phyloP scores from a whole-genome alignment of 2,329 filamentous ascomycete genomes.

The Trichoderma sp. region DNA sequence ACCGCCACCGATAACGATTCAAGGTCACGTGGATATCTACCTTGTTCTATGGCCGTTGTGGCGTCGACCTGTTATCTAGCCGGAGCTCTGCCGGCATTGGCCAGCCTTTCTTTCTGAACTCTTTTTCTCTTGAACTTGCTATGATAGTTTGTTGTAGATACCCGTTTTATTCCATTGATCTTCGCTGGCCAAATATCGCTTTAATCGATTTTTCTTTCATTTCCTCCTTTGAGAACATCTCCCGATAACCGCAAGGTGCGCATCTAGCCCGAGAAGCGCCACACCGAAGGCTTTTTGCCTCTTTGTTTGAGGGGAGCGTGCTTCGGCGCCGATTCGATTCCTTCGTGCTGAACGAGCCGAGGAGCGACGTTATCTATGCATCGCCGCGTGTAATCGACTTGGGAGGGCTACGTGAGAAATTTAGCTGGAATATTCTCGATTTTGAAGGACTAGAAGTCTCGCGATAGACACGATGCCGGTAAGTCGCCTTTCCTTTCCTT shows the following conservation, averaged over 20 bases:
- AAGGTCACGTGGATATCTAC: neutral
- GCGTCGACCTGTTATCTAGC: slow-evolving; percentile 1
- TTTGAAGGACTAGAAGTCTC: slow-evolving; percentile 3
- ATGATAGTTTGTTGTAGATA: neutral
- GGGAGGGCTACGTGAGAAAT: slow-evolving; percentile 17
- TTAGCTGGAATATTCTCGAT: neutral
- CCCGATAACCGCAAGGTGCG: neutral
- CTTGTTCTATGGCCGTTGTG: slow-evolving; percentile 4
- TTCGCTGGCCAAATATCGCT: neutral
- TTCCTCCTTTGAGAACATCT: no score
- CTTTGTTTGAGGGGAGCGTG: slow-evolving; percentile 19
- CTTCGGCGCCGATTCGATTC: slow-evolving; percentile 19
- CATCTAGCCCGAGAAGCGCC: neutral
- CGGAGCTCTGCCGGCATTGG: slow-evolving; percentile 21
- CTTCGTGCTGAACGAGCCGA: slow-evolving; percentile 1
- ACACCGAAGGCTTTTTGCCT: neutral
- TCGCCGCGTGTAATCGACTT: slow-evolving; percentile 4
- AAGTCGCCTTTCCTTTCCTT: slow-evolving; percentile 26
- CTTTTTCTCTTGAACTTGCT: slow-evolving; percentile 16
- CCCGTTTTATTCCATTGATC: neutral
- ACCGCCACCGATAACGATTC: slow-evolving; percentile 7
- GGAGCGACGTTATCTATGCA: slow-evolving; percentile 15
- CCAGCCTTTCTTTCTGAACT: slow-evolving; percentile 17
- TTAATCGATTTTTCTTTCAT: neutral
- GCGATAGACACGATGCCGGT: slow-evolving; percentile 37